phyloP scores from a whole-genome alignment of 345 rosid species.

The Eucalyptus curtisii region DNA sequence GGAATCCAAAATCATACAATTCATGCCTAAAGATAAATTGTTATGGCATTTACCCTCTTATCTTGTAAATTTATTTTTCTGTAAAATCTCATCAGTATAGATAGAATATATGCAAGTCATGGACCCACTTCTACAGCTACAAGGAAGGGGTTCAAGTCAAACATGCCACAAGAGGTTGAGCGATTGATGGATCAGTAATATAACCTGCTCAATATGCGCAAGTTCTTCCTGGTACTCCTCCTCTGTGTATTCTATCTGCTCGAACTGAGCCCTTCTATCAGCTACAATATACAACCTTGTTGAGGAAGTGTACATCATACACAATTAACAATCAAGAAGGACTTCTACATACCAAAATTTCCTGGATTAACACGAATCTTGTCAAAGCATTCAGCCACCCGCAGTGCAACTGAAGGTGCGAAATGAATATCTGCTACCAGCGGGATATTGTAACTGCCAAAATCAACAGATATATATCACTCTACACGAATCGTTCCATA shows the following conservation, averaged over 20 bases:
- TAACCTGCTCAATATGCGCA: conserved; percentile 85
- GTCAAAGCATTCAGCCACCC: conserved; percentile 95
- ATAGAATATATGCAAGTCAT: not conserved
- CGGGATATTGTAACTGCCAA: conserved; percentile 83
- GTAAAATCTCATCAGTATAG: not conserved
- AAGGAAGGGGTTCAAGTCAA: not conserved
- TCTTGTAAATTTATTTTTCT: not conserved
- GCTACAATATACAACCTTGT: conserved; percentile 39
- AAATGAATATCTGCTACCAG: conserved; percentile 98
- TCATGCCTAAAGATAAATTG: not conserved
- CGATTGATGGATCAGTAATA: not conserved
- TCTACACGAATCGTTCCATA: not conserved
- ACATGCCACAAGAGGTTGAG: not conserved
- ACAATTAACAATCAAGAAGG: not conserved
- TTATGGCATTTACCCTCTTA: not conserved
- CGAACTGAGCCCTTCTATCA: conserved; percentile 92
- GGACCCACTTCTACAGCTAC: not conserved
- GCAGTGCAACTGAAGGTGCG: conserved; percentile 83
- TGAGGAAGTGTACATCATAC: not conserved
- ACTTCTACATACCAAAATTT: conserved; percentile 58
- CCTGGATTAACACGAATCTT: conserved; percentile 99
- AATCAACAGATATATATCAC: conserved; percentile 6
- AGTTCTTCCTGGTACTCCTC: conserved; percentile 96
- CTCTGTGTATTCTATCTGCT: conserved; percentile 80
- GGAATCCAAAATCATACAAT: not conserved